Percentiles rank a stretch among this genome's conserved stretches.
These are phyloP conservation scores for Aaosphaeria pasadenensis DNA, from an alignment of 2,329 filamentous ascomycete genomes.

Conservation along the genomic window DNA sequence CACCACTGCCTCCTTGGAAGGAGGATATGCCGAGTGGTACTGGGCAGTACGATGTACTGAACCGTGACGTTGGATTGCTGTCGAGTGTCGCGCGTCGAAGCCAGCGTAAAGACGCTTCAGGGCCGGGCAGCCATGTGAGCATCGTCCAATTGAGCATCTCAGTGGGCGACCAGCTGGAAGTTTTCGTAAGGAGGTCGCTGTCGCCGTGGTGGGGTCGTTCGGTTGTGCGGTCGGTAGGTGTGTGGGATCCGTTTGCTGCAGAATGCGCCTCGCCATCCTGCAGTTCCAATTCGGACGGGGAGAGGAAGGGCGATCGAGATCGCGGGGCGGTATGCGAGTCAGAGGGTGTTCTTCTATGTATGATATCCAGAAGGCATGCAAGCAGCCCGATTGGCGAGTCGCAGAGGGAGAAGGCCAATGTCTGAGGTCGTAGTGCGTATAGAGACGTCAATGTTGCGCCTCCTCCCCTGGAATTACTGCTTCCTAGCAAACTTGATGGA, in stretches of 20 bases:
- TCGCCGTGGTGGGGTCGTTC: slow-evolving; percentile 7
- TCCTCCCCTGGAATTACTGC: too few species aligned
- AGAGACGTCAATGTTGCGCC: slow-evolving; percentile 17
- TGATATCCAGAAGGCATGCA: slow-evolving; percentile 28
- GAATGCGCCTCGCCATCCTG: slow-evolving; percentile 6
- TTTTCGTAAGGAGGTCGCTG: slow-evolving; percentile 9
- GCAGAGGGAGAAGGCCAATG: slow-evolving; percentile 35
- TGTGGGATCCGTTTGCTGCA: slow-evolving; percentile 6
- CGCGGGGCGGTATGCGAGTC: slow-evolving; percentile 12
- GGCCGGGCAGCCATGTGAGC: slow-evolving; percentile 65
- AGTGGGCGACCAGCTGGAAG: slow-evolving; percentile 32
- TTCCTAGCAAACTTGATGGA: too few species aligned
- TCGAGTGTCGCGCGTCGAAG: slow-evolving; percentile 36
- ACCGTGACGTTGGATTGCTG: slow-evolving; percentile 4
- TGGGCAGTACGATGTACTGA: slow-evolving; percentile 17
- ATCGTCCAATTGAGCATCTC: slow-evolving; percentile 61
- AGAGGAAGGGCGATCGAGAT: slow-evolving; percentile 28
- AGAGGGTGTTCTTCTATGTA: slow-evolving; percentile 19
- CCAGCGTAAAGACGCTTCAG: slow-evolving; percentile 47
- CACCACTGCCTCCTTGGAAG: slow-evolving; percentile 20
- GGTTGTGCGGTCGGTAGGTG: slow-evolving; percentile 2
- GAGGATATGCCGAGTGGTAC: slow-evolving; percentile 41
- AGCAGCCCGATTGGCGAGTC: slow-evolving; percentile 38
- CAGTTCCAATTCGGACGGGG: slow-evolving; percentile 26
- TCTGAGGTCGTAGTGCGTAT: slow-evolving; percentile 33